Percentiles rank a stretch among this genome's conserved stretches.
Evolutionary conservation across 2,329 filamentous ascomycete genomes (phyloP).

Genomic region (Microcyclospora pomicola): DNA sequence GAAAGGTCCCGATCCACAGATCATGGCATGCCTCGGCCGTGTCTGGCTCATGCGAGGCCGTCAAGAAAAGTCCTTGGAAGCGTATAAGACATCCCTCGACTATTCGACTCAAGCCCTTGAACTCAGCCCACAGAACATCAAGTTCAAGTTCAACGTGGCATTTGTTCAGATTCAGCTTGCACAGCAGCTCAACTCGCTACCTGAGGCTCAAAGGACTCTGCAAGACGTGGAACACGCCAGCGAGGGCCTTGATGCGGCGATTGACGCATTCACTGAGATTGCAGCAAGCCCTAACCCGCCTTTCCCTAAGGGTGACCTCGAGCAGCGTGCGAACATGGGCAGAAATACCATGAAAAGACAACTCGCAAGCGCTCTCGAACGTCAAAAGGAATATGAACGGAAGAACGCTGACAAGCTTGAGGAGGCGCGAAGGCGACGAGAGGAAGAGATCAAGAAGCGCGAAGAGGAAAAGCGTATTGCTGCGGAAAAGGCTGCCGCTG

Average conservation of each 20-base stretch:
- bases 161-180: constrained; percentile 95
- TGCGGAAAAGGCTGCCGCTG: constrained; percentile 56
- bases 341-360: constrained; percentile 89
- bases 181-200: constrained; percentile 58
- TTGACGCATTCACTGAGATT: constrained; percentile 50
- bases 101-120: constrained; percentile 58
- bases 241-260: constrained; percentile 71
- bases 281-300: constrained; percentile 55
- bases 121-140: constrained; percentile 58
- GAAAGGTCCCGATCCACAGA: constrained; percentile 50
- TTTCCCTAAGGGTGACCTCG: constrained; percentile 79
- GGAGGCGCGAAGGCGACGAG: constrained; percentile 63
- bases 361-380: constrained; percentile 69
- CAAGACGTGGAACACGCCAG: constrained; percentile 70
- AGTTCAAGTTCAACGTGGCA: constrained; percentile 94
- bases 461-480: constrained; percentile 61
- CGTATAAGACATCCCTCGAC: constrained; percentile 50
- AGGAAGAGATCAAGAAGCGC: constrained; percentile 63
- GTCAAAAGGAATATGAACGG: constrained; percentile 81
- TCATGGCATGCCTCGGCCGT: constrained; percentile 73
- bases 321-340: constrained; percentile 94
- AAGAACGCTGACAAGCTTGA: constrained; percentile 81
- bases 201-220: constrained; percentile 63
- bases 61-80: constrained; percentile 47
- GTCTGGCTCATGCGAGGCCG: constrained; percentile 76